phyloP scores from a whole-genome alignment of 306 rosid species.

The Dicorynia guianensis region DNA sequence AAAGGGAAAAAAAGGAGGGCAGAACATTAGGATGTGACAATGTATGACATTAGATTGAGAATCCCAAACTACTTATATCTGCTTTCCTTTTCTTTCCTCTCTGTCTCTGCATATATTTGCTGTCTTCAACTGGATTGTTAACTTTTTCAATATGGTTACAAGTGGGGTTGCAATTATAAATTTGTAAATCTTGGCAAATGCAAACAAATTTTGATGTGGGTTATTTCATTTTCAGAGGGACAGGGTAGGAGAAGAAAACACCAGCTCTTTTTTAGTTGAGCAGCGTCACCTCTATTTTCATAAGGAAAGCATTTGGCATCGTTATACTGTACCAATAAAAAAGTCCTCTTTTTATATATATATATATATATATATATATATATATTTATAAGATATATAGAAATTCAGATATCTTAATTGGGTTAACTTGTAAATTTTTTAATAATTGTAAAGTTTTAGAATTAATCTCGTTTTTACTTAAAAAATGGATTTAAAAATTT shows the following conservation, averaged over 20 bases:
- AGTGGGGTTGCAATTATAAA: not conserved
- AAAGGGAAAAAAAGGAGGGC: not conserved
- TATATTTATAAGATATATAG: too few species aligned
- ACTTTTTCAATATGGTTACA: not conserved
- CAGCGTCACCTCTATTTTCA: too few species aligned
- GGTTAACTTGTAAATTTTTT: too few species aligned
- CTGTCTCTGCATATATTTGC: slow-evolving; percentile 52
- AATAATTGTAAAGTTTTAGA: too few species aligned
- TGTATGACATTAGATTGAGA: slow-evolving; percentile 45
- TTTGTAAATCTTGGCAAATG: not conserved
- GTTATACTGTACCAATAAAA: too few species aligned
- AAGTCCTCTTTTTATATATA: too few species aligned
- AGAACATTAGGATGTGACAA: slow-evolving; percentile 49
- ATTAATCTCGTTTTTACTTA: too few species aligned
- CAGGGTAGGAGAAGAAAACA: not conserved
- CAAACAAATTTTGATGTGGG: slow-evolving; percentile 23
- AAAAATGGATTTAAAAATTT: too few species aligned
- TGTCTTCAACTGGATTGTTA: slow-evolving; percentile 49
- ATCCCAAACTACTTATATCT: slow-evolving; percentile 50
- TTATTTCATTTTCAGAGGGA: not conserved
- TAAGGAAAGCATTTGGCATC: too few species aligned
- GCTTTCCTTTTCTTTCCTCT: slow-evolving; percentile 50
- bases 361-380: too few species aligned
- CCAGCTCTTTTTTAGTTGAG: too few species aligned
- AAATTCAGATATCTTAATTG: too few species aligned